Evolutionary conservation across 345 rosid genomes (phyloP).

Genomic region (Eucalyptus tenuipes): DNA sequence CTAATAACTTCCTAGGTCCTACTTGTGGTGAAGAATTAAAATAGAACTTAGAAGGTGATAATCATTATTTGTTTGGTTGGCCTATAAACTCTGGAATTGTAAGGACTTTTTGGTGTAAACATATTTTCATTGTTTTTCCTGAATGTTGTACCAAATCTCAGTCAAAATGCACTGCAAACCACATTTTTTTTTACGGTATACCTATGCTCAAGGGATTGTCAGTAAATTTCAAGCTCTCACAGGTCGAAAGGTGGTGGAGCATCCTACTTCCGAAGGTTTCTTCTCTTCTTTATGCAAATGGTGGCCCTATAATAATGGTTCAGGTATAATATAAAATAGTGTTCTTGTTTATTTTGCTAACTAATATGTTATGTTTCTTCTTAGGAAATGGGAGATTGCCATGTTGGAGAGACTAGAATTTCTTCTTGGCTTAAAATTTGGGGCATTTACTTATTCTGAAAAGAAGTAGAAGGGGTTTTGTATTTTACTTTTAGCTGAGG

Average conservation of each 20-base stretch:
- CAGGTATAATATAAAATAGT: slow-evolving; percentile 36
- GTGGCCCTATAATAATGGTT: slow-evolving; percentile 89
- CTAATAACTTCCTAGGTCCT: background rate
- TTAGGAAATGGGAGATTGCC: background rate
- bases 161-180: background rate
- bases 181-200: background rate
- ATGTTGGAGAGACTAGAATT: background rate
- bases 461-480: background rate
- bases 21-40: background rate
- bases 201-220: background rate
- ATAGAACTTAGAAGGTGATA: background rate
- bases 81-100: background rate
- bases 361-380: background rate
- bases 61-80: background rate
- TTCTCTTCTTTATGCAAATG: slow-evolving; percentile 64
- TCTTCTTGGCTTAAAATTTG: background rate
- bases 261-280: slow-evolving; percentile 53
- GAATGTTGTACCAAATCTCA: background rate
- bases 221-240: background rate
- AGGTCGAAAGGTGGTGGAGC: slow-evolving; percentile 92
- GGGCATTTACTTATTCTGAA: background rate
- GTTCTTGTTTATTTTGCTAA: background rate
- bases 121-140: background rate
- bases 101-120: background rate
- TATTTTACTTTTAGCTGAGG: background rate